phyloP scores from a whole-genome alignment of 2,329 filamentous ascomycete genomes.

The Geosmithia flava region DNA sequence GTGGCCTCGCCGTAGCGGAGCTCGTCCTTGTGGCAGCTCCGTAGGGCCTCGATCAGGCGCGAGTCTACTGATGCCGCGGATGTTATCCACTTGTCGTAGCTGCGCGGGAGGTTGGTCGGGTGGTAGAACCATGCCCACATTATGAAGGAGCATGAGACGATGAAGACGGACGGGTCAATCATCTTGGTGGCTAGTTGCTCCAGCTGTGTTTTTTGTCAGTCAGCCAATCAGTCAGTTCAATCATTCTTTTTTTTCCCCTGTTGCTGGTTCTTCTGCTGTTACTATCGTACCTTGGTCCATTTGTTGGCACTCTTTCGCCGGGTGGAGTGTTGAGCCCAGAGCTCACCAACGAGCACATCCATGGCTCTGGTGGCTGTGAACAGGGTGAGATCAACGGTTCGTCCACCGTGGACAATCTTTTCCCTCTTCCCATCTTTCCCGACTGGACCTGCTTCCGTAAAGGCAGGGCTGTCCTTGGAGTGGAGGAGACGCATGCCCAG shows the following conservation, averaged over 20 bases:
- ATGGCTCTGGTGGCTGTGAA: slow-evolving; percentile 62
- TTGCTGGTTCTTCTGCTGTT: not conserved
- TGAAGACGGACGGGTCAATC: slow-evolving; percentile 60
- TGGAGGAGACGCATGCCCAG: slow-evolving; percentile 44
- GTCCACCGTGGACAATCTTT: slow-evolving; percentile 37
- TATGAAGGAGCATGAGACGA: slow-evolving; percentile 57
- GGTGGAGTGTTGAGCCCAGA: slow-evolving; percentile 43
- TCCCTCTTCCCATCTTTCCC: not conserved
- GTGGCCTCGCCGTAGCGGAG: slow-evolving; percentile 65
- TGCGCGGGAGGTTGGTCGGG: slow-evolving; percentile 55
- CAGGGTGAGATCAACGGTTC: slow-evolving; percentile 72
- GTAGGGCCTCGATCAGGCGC: slow-evolving; percentile 63
- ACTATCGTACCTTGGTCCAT: slow-evolving; percentile 31
- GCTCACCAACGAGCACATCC: slow-evolving; percentile 55
- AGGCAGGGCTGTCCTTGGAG: slow-evolving; percentile 33
- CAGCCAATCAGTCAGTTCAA: no score
- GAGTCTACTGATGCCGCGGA: slow-evolving; percentile 63
- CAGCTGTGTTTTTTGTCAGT: slow-evolving; percentile 7
- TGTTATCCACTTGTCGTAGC: slow-evolving; percentile 74
- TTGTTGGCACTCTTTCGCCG: slow-evolving; percentile 29
- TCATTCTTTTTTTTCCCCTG: not conserved
- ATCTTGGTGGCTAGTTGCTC: slow-evolving; percentile 21
- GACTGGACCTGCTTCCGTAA: not conserved
- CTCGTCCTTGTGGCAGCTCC: slow-evolving; percentile 47
- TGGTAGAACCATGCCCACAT: slow-evolving; percentile 88